phyloP scores from a whole-genome alignment of 169 alveolate genomes.

The Perkinsus marinus region DNA sequence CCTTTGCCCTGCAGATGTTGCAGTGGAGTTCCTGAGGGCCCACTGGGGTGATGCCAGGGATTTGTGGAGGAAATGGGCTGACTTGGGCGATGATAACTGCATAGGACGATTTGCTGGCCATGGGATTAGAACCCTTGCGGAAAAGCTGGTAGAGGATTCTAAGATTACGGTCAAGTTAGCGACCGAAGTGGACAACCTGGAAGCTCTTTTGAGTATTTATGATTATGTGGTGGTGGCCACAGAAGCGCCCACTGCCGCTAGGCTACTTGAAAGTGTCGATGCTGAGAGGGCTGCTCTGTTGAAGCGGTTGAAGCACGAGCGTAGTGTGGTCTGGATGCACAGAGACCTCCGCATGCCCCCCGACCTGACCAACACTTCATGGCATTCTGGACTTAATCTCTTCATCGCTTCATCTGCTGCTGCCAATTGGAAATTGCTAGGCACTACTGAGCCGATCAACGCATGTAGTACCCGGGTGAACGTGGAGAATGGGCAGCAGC shows the following conservation, averaged over 20 bases:
- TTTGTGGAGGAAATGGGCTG: not conserved
- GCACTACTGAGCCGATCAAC: not conserved
- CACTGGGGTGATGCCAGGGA: not conserved
- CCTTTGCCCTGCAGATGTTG: not conserved
- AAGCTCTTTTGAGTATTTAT: not conserved
- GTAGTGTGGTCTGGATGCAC: not conserved
- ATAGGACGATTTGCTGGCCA: not conserved
- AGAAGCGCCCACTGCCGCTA: not conserved
- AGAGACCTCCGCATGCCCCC: not conserved
- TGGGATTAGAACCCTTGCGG: not conserved
- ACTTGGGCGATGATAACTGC: not conserved
- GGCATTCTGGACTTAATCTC: not conserved
- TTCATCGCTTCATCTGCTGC: not conserved
- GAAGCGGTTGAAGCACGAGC: not conserved
- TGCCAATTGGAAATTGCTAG: not conserved
- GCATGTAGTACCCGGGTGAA: not conserved
- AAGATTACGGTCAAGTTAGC: not conserved
- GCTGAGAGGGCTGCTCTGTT: not conserved
- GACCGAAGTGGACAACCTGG: not conserved
- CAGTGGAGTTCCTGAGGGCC: not conserved
- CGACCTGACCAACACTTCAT: not conserved
- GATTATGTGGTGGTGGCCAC: not conserved
- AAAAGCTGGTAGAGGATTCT: not conserved
- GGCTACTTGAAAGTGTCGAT: not conserved
- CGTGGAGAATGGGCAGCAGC: not conserved